Base-by-base conservation (phyloP, 306 rosid species). In the Ceratonia siliqua region DNA sequence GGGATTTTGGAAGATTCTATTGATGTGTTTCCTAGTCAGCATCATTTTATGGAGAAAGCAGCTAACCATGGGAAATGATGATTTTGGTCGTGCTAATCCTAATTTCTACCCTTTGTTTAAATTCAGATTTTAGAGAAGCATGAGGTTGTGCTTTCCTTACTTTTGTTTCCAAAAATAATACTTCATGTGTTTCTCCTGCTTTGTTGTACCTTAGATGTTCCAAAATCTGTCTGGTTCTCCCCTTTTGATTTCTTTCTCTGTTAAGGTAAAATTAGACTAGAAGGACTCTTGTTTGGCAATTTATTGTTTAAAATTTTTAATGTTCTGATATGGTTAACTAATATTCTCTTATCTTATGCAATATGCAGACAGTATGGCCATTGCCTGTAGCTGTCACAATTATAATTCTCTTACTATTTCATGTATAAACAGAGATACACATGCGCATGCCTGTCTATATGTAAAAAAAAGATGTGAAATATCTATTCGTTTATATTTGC, bases 311-410 rank as follows among this genome's bases (percentile, higher is more conserved):
- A 50, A 24, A 5, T 50, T 43, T 57, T 21, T 41, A 3, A 49
- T 50, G 46, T n/a, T 58, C 42, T 21, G 20, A n/a, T 50, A 14
- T 36, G 0, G 6, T 28, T 48, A 43, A 35, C 32, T 59, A 13
- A 32, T 24, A 9, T 62, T 24, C 38, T 46, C 46, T 82, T 14
- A 45, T 82, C 30, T 25, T 62, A 45, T 55, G 62, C 36, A 70
- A 69, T 46, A 18, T 54, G 65, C 62, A 42, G 73, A 53, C 28
- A 30, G 25, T 36, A 55, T 30, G 71, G 11, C 72, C 53, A 55
- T 35, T 62, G 50, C 48, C 6, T 53, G 15, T 62, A 33, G 72
- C 73, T 68, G 39, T 17, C 25, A 55, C 11, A 15, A 67, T 24
- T 41, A 48, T 27, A 36, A 4, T 69, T 59, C 55, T 45, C 74